A percentile compares a stretch with the other conserved stretches of the same genome.
Evolutionary conservation across 129 eudicot genomes (phyloP).

Genomic region (Helianthus annuus): DNA sequence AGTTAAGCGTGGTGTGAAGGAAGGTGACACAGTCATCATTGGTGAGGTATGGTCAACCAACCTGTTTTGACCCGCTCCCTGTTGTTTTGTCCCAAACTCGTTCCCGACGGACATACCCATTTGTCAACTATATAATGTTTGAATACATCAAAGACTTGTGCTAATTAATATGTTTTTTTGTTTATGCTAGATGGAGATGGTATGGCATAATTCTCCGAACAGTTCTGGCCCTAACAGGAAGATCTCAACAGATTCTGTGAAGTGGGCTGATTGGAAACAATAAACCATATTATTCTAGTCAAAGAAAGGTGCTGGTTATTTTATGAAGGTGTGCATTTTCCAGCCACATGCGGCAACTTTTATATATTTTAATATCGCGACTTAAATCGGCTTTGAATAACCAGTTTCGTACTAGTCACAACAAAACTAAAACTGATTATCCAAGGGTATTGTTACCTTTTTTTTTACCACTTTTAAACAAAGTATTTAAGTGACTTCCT

Average conservation of each 20-base stretch:
- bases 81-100: too few species aligned
- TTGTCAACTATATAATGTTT: too few species aligned
- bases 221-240: slow-evolving; percentile 58
- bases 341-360: slow-evolving; percentile 2
- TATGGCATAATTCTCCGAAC: slow-evolving; percentile 72
- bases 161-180: slow-evolving; percentile 12
- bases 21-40: slow-evolving; percentile 88
- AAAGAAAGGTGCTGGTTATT: slow-evolving; percentile 22
- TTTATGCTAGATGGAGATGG: slow-evolving; percentile 75
- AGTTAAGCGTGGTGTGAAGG: slow-evolving; percentile 84
- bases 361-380: not conserved
- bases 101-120: too few species aligned
- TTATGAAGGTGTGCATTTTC: slow-evolving; percentile 25
- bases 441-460: not conserved
- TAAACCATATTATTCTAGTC: slow-evolving; percentile 17
- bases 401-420: not conserved
- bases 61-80: slow-evolving; percentile 4
- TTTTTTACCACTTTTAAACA: not conserved
- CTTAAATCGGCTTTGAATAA: not conserved
- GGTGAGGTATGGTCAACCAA: slow-evolving; percentile 62
- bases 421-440: not conserved
- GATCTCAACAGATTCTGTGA: slow-evolving; percentile 44
- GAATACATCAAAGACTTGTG: not conserved
- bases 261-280: slow-evolving; percentile 44
- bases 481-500: not conserved